Percentiles rank a stretch among this genome's conserved stretches.
Conservation (phyloP, 2,329 filamentous ascomycete genomes). For the Claviceps pazoutovae region DNA sequence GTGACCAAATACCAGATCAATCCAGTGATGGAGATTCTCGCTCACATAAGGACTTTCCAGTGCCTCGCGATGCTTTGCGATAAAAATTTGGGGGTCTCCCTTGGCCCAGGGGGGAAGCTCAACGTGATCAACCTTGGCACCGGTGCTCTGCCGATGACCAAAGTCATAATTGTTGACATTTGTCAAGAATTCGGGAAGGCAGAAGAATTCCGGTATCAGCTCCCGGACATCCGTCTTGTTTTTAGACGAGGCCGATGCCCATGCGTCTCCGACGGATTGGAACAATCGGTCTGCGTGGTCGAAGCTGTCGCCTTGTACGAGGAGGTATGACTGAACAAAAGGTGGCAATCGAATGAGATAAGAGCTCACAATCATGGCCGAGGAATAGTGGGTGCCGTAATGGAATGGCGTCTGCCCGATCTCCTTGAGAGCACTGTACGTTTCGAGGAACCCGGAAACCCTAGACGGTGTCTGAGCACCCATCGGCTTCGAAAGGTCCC, state of each 20-base stretch:
- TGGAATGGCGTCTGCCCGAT: slow-evolving; percentile 91
- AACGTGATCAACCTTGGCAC: slow-evolving; percentile 70
- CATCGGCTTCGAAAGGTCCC: slow-evolving; percentile 92
- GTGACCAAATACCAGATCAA: slow-evolving; percentile 85
- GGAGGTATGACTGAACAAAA: slow-evolving; percentile 87
- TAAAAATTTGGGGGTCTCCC: slow-evolving; percentile 88
- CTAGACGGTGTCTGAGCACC: slow-evolving; percentile 70
- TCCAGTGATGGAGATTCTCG: slow-evolving; percentile 82
- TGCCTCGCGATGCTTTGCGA: slow-evolving; percentile 89
- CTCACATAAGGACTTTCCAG: slow-evolving; percentile 89
- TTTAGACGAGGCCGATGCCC: slow-evolving; percentile 75
- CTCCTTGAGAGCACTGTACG: slow-evolving; percentile 78
- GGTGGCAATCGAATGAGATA: slow-evolving; percentile 91
- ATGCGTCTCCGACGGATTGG: slow-evolving; percentile 81
- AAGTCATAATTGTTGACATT: slow-evolving; percentile 95
- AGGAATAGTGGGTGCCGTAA: slow-evolving; percentile 97
- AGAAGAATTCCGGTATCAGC: slow-evolving; percentile 94
- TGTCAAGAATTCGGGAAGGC: slow-evolving; percentile 83
- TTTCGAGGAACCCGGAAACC: slow-evolving; percentile 66
- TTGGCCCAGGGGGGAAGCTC: slow-evolving; percentile 93
- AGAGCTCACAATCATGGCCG: slow-evolving; percentile 95
- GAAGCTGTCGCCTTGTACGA: slow-evolving; percentile 90
- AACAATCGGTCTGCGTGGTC: slow-evolving; percentile 94
- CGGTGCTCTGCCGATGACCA: slow-evolving; percentile 69
- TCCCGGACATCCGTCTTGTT: slow-evolving; percentile 94